Conservation (phyloP, 805 yeast genomes). For the Clavispora santaluciae region DNA sequence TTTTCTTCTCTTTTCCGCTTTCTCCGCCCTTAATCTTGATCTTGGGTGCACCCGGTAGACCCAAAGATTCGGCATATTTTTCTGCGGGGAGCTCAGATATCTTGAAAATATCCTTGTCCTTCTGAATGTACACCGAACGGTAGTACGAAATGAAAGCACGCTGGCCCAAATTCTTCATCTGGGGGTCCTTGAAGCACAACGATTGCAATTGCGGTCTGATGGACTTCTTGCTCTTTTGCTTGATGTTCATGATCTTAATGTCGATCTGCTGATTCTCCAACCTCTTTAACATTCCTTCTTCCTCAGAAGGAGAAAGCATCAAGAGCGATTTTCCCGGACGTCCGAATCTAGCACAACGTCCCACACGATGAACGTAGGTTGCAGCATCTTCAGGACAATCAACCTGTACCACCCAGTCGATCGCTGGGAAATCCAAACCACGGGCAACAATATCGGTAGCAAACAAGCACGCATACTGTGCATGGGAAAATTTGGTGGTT, state of each 20-base stretch:
- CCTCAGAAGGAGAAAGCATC: slow-evolving; percentile 81
- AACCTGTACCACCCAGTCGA: slow-evolving; percentile 91
- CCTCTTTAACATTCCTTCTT: slow-evolving; percentile 65
- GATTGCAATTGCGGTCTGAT: slow-evolving; percentile 84
- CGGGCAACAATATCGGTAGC: slow-evolving; percentile 92
- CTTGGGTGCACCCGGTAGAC: slow-evolving; percentile 95
- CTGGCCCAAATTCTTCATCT: slow-evolving; percentile 88
- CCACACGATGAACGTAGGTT: slow-evolving; percentile 88
- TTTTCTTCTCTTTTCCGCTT: slow-evolving; percentile 70
- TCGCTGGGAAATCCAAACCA: slow-evolving; percentile 88
- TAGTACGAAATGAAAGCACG: slow-evolving; percentile 92
- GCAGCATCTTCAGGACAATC: slow-evolving; percentile 90
- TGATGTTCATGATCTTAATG: slow-evolving; percentile 67
- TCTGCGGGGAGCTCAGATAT: slow-evolving; percentile 75
- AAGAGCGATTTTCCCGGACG: slow-evolving; percentile 76
- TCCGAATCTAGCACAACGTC: slow-evolving; percentile 85
- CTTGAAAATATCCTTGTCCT: slow-evolving; percentile 81
- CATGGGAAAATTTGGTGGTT: slow-evolving; percentile 67
- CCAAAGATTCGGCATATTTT: slow-evolving; percentile 79
- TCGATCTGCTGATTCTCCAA: slow-evolving; percentile 61
- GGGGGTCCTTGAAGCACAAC: slow-evolving; percentile 85
- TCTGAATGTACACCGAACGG: slow-evolving; percentile 78
- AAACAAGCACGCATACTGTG: slow-evolving; percentile 75
- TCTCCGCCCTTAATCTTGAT: slow-evolving; percentile 62
- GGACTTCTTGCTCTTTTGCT: slow-evolving; percentile 65